Percentiles rank a stretch among this genome's conserved stretches.
Evolutionary conservation across 805 yeast species (phyloP).

Genomic region (Metschnikowia orientalis): DNA sequence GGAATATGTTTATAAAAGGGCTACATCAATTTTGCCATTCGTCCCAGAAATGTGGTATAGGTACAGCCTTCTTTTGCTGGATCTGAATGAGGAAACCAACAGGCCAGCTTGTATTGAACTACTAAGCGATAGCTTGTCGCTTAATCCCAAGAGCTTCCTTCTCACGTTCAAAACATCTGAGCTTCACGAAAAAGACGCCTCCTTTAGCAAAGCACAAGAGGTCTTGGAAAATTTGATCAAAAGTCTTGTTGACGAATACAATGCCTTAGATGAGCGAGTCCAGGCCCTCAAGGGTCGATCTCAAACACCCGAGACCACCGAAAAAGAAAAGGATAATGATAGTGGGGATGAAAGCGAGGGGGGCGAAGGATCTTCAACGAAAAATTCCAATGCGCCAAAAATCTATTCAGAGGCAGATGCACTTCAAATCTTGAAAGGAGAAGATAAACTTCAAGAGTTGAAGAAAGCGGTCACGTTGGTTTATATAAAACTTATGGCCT

Average conservation of each 20-base stretch:
- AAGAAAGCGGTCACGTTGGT: slow-evolving; percentile 52
- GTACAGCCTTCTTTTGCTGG: slow-evolving; percentile 38
- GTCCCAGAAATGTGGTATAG: slow-evolving; percentile 78
- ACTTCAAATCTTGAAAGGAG: slow-evolving; percentile 18
- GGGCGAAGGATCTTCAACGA: slow-evolving; percentile 3
- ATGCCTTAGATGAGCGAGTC: slow-evolving; percentile 20
- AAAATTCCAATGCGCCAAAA: slow-evolving; percentile 4
- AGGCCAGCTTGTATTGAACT: slow-evolving; percentile 41
- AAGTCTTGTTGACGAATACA: slow-evolving; percentile 38
- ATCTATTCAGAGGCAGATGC: slow-evolving; percentile 23
- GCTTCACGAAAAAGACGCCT: slow-evolving; percentile 55
- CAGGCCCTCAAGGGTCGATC: slow-evolving; percentile 17
- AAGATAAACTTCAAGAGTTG: slow-evolving; percentile 22
- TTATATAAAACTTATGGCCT: slow-evolving; percentile 66
- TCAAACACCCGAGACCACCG: slow-evolving; percentile 3
- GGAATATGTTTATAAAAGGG: slow-evolving; percentile 67
- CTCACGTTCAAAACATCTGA: slow-evolving; percentile 67
- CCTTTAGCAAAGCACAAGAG: slow-evolving; percentile 46
- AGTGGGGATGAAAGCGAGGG: slow-evolving; percentile 21
- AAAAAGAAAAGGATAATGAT: slow-evolving; percentile 5
- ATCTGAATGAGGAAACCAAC: slow-evolving; percentile 35
- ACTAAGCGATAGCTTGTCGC: slow-evolving; percentile 49
- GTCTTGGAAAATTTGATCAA: slow-evolving; percentile 50
- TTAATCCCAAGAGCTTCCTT: slow-evolving; percentile 69
- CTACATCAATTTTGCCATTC: slow-evolving; percentile 56